A percentile compares a stretch with the other conserved stretches of the same genome.
Evolutionary conservation across 495 filamentous ascomycete species (phyloP).

Genomic region (Tuber aestivum): DNA sequence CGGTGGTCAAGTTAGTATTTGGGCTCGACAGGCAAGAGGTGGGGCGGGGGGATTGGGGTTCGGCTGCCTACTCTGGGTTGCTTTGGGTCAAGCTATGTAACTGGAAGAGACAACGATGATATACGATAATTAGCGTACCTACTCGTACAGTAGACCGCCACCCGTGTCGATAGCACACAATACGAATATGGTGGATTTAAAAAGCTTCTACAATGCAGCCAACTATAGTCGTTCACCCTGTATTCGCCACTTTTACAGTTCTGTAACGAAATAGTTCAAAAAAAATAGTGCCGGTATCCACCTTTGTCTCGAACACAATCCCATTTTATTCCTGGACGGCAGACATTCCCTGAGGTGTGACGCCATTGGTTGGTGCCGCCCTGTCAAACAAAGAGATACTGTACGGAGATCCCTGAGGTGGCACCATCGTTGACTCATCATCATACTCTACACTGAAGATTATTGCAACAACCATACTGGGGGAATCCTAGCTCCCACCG

Average conservation of each 20-base stretch:
- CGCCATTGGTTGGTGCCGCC: not conserved
- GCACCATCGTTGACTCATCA: not conserved
- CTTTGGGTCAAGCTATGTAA: not conserved
- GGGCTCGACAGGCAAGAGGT: constrained; percentile 4
- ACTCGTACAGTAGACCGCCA: not conserved
- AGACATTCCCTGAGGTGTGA: not conserved
- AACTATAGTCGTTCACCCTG: not conserved
- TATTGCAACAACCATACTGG: too few species aligned
- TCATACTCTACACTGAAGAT: not conserved
- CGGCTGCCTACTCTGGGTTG: not conserved
- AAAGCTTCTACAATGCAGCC: too few species aligned
- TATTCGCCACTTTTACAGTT: not conserved
- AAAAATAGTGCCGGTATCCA: not conserved
- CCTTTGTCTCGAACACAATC: not conserved
- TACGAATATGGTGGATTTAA: too few species aligned
- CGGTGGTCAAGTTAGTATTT: not conserved
- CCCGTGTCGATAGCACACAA: not conserved
- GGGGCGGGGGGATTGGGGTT: constrained; percentile 17
- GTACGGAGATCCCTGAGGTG: not conserved
- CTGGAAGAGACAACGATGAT: not conserved
- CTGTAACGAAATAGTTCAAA: not conserved
- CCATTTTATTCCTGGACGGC: not conserved
- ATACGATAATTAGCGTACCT: not conserved
- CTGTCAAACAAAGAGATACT: not conserved
- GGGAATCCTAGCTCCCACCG: too few species aligned